phyloP scores from a whole-genome alignment of 1,284 basidiomycete genomes.

The Xerocomus amazonicus region DNA sequence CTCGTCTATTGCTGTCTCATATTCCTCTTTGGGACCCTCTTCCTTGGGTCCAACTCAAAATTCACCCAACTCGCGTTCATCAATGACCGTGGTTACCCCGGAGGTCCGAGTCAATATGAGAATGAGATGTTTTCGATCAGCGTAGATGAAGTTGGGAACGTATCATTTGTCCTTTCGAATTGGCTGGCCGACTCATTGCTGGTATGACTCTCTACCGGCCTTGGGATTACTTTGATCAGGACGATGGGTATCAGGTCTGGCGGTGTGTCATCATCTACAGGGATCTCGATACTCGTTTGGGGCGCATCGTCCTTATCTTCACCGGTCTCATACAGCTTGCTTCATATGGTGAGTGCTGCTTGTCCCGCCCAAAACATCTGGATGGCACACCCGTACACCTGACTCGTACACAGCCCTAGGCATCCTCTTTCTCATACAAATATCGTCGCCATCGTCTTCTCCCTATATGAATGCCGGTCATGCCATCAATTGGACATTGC shows the following conservation, averaged over 20 bases:
- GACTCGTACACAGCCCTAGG: constrained; percentile 18
- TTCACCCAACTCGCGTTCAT: constrained; percentile 35
- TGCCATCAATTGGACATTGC: constrained; percentile 27
- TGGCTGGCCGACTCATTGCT: constrained; percentile 32
- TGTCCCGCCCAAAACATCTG: neutral
- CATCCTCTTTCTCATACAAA: constrained; percentile 24
- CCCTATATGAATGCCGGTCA: constrained; percentile 16
- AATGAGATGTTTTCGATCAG: constrained; percentile 22
- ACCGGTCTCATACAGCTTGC: constrained; percentile 25
- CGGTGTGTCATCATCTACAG: constrained; percentile 30
- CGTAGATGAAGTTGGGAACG: constrained; percentile 25
- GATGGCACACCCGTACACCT: neutral
- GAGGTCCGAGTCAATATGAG: constrained; percentile 26
- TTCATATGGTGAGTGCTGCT: constrained; percentile 22
- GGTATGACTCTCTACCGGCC: constrained; percentile 14
- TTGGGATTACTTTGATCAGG: neutral
- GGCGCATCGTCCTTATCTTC: constrained; percentile 13
- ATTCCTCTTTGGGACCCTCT: constrained; percentile 30
- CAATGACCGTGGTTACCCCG: constrained; percentile 32
- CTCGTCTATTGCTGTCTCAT: constrained; percentile 27
- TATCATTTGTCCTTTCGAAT: constrained; percentile 27
- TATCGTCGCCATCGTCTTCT: constrained; percentile 29
- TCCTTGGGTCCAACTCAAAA: constrained; percentile 26
- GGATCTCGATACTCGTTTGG: constrained; percentile 14
- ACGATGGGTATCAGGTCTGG: constrained; percentile 28